phyloP scores from a whole-genome alignment of 2,329 filamentous ascomycete genomes.

The Xenoacremonium recifei region DNA sequence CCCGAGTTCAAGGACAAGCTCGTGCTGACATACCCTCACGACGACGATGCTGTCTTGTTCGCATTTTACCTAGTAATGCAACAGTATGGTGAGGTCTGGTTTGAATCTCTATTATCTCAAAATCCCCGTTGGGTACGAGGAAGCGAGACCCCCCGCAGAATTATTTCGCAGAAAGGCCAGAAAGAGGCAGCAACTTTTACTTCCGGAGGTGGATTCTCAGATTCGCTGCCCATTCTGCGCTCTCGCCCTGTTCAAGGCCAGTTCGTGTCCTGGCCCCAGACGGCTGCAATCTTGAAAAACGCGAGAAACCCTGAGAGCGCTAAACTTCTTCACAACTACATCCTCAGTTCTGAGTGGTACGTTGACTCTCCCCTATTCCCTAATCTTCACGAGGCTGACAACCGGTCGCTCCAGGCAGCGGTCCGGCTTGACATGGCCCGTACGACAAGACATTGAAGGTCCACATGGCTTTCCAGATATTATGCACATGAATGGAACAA shows the following conservation, averaged over 20 bases:
- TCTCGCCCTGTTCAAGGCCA: slow-evolving; percentile 34
- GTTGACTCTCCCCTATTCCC: no score
- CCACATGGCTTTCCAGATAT: slow-evolving; percentile 25
- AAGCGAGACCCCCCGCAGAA: slow-evolving; percentile 38
- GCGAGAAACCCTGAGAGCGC: slow-evolving; percentile 50
- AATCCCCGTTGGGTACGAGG: slow-evolving; percentile 55
- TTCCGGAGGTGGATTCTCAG: slow-evolving; percentile 15
- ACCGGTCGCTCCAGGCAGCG: no score
- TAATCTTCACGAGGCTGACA: no score
- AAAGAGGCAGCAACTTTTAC: slow-evolving; percentile 36
- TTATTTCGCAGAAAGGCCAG: slow-evolving; percentile 29
- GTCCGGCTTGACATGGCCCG: slow-evolving; percentile 28
- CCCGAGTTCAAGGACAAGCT: slow-evolving; percentile 54
- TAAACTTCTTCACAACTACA: slow-evolving; percentile 48
- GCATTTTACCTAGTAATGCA: slow-evolving; percentile 46
- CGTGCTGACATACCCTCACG: slow-evolving; percentile 55
- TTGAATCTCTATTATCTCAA: slow-evolving; percentile 45
- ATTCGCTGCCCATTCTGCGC: slow-evolving; percentile 18
- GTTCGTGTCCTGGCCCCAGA: slow-evolving; percentile 49
- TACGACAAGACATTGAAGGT: slow-evolving; percentile 31
- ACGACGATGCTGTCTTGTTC: slow-evolving; percentile 55
- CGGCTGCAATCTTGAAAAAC: slow-evolving; percentile 45
- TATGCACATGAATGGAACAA: slow-evolving; percentile 23
- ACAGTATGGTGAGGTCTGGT: slow-evolving; percentile 44
- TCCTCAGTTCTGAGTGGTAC: slow-evolving; percentile 41